Base-by-base conservation (phyloP, 75 land plant genomes). In the Sequoia sempervirens region DNA sequence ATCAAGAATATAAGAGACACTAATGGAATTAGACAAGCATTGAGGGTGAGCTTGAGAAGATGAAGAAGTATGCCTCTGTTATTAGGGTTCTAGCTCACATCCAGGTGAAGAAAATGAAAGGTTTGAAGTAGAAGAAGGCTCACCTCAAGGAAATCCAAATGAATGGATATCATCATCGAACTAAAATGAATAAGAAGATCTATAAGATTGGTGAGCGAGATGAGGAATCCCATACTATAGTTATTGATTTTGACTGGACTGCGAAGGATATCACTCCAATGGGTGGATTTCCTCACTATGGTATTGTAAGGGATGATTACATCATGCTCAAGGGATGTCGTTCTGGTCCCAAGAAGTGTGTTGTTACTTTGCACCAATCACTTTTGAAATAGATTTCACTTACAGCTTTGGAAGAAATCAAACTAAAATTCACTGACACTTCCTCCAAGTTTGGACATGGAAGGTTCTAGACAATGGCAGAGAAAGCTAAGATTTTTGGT, bases 101-200 rank as follows among this genome's bases (percentile, higher is more conserved):
- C n/a, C n/a, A n/a, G n/a, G n/a, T n/a, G n/a, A n/a, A 86, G 69
- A 89, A 91, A 83, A 86, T 91, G 87, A 89, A 91, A 82, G 92
- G 92, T 30, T 86, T 91, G 87, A 91, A 91, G 83, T 91, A 91
- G 85, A 91, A 91, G 87, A 91, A 91, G 84, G 92, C 92, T 43
- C 92, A 91, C 85, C 81, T 96, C 66, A 92, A 92, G 96, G 98
- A 96, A 85, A 96, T 96, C 66, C 98, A n/a, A n/a, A n/a, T n/a
- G n/a, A n/a, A n/a, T n/a, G n/a, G n/a, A n/a, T n/a, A n/a, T n/a
- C n/a, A n/a, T n/a, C n/a, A n/a, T n/a, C n/a, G n/a, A n/a, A n/a
- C n/a, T n/a, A n/a, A n/a, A n/a, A n/a, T n/a, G n/a, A 96, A 80
- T 85, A 91, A 91, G 88, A 91, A 91, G 84, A 83, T 91, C 74